phyloP scores from a whole-genome alignment of 1,284 basidiomycete genomes.

The Spongispora temasekensis region DNA sequence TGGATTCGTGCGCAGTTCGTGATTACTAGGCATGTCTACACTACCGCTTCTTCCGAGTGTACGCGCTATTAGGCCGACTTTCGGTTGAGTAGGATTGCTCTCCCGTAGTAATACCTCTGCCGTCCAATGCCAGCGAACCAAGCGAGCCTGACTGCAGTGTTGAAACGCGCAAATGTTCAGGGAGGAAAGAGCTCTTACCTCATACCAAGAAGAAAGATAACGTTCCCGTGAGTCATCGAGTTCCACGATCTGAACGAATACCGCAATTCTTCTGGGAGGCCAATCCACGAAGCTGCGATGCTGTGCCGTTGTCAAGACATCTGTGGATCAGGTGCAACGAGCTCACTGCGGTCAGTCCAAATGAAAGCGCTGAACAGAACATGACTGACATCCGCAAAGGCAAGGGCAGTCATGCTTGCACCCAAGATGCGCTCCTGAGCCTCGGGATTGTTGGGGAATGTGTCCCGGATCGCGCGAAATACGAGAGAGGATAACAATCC shows the following conservation, averaged over 20 bases:
- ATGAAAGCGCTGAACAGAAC: background rate
- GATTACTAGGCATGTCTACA: too few species aligned
- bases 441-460: slow-evolving; percentile 56
- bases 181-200: slow-evolving; percentile 44
- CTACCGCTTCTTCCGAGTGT: too few species aligned
- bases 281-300: slow-evolving; percentile 55
- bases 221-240: slow-evolving; percentile 71
- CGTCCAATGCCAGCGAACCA: slow-evolving; percentile 71
- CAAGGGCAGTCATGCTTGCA: slow-evolving; percentile 62
- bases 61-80: slow-evolving; percentile 17
- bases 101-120: slow-evolving; percentile 55
- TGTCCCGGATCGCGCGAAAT: slow-evolving; percentile 68
- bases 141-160: slow-evolving; percentile 41
- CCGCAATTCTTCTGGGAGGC: slow-evolving; percentile 58
- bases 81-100: slow-evolving; percentile 14
- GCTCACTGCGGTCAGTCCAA: slow-evolving; percentile 49
- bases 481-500: slow-evolving; percentile 68
- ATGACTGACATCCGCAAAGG: slow-evolving; percentile 68
- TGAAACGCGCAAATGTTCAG: background rate
- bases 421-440: slow-evolving; percentile 74
- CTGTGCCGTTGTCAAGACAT: slow-evolving; percentile 38
- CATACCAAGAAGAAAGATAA: slow-evolving; percentile 53
- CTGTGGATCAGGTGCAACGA: background rate
- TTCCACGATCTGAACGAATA: slow-evolving; percentile 61
- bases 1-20: slow-evolving; percentile 25